Evolutionary conservation across 805 yeast genomes (phyloP).

Genomic region (Maudiozyma saulgeensis): DNA sequence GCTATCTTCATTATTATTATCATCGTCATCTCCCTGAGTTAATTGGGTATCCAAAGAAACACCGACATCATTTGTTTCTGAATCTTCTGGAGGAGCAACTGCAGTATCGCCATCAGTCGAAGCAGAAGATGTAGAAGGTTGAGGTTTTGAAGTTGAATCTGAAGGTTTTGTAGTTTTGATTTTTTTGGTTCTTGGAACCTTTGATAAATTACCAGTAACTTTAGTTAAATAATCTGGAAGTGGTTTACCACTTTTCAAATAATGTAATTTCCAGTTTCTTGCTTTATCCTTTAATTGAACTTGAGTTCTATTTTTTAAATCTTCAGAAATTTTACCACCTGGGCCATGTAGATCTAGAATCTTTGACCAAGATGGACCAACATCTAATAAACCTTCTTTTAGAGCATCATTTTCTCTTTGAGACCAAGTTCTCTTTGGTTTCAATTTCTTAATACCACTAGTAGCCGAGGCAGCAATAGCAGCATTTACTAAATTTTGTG

Average conservation of each 20-base stretch:
- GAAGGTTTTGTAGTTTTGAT: not conserved
- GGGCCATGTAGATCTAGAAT: constrained; percentile 87
- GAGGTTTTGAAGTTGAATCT: not conserved
- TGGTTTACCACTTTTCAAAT: constrained; percentile 61
- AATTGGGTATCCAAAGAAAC: not conserved
- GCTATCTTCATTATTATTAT: not conserved
- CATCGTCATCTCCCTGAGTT: not conserved
- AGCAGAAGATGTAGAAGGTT: not conserved
- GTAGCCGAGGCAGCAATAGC: constrained; percentile 18
- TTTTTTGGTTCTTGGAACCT: constrained; percentile 24
- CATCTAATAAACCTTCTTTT: constrained; percentile 61
- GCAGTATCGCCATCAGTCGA: not conserved
- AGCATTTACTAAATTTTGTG: constrained; percentile 15
- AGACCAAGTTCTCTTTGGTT: constrained; percentile 51
- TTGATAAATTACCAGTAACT: constrained; percentile 79
- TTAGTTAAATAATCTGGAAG: constrained; percentile 71
- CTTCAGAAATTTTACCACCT: constrained; percentile 80
- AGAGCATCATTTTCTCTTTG: constrained; percentile 81
- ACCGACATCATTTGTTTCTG: not conserved
- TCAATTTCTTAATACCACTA: constrained; percentile 19
- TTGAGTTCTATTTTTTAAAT: constrained; percentile 77
- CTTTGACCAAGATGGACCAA: constrained; percentile 92
- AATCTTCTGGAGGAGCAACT: not conserved
- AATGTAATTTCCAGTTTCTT: constrained; percentile 86
- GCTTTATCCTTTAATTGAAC: constrained; percentile 95